phyloP scores from a whole-genome alignment of 2,329 filamentous ascomycete genomes.

The Geoglossum cookeanum region DNA sequence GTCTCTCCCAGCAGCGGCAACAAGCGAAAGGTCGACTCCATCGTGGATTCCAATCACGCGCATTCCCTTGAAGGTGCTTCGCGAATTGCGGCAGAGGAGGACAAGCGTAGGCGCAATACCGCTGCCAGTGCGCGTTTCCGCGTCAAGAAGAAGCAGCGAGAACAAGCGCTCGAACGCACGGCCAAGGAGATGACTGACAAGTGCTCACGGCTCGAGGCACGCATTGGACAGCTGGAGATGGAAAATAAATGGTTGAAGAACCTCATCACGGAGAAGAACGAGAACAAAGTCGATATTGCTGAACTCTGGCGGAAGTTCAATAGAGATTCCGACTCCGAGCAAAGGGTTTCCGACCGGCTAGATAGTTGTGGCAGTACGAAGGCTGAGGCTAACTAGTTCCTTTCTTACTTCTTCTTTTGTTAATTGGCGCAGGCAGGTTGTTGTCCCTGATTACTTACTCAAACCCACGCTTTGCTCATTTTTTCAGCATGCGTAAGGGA shows the following conservation, averaged over 20 bases:
- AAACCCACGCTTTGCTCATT: neutral
- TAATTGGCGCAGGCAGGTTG: neutral
- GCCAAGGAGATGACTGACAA: constrained; percentile 73
- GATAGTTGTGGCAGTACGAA: neutral
- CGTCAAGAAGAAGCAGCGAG: constrained; percentile 89
- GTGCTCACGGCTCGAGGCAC: constrained; percentile 51
- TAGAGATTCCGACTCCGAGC: neutral
- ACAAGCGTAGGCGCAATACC: constrained; percentile 77
- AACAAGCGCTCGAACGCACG: constrained; percentile 64
- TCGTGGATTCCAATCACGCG: constrained; percentile 26
- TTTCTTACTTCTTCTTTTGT: neutral
- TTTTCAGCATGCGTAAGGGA: neutral
- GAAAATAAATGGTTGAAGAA: constrained; percentile 59
- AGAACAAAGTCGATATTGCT: constrained; percentile 5
- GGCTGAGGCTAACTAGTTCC: neutral
- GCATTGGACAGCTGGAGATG: constrained; percentile 53
- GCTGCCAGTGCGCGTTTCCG: constrained; percentile 77
- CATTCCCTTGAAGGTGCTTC: constrained; percentile 49
- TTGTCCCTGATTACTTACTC: neutral
- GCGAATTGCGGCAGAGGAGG: constrained; percentile 62
- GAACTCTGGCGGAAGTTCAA: constrained; percentile 5
- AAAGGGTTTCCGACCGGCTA: neutral
- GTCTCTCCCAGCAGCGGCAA: constrained; percentile 6
- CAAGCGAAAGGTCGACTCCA: constrained; percentile 16
- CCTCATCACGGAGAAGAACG: constrained; percentile 48